Evolutionary conservation across 1,284 basidiomycete genomes (phyloP).

Genomic region (Cryptococcus hybrid): DNA sequence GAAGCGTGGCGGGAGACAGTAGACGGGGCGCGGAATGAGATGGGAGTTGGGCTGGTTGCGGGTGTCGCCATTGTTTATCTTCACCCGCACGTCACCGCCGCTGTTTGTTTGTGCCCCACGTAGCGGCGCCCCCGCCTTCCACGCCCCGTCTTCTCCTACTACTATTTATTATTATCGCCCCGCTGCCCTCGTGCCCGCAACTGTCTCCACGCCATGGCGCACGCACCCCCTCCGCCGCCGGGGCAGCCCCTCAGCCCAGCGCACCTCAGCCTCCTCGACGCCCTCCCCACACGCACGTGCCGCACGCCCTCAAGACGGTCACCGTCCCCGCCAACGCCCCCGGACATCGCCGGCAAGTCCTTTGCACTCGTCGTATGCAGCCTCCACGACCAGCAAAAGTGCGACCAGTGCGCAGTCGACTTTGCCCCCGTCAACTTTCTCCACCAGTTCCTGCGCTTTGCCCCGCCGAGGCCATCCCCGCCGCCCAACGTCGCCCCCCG

Average conservation of each 20-base stretch:
- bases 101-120: no score
- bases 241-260: slow-evolving; percentile 31
- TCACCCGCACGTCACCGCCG: no score
- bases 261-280: slow-evolving; percentile 41
- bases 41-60: no score
- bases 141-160: no score
- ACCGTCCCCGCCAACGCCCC: slow-evolving; percentile 24
- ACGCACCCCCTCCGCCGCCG: neutral
- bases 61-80: no score
- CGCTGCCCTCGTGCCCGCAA: no score
- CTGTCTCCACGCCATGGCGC: no score
- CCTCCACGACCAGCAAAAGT: slow-evolving; percentile 65
- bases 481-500: slow-evolving; percentile 64
- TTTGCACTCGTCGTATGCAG: slow-evolving; percentile 22
- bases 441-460: slow-evolving; percentile 64
- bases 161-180: no score
- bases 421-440: slow-evolving; percentile 63
- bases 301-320: slow-evolving; percentile 28
- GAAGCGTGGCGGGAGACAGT: no score
- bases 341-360: no score
- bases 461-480: slow-evolving; percentile 70
- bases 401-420: slow-evolving; percentile 70
- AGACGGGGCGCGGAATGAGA: no score
- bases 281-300: slow-evolving; percentile 31
- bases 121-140: no score